Evolutionary conservation across 352 stramenopile genomes (phyloP).

Genomic region (Thalassiosira hispida): DNA sequence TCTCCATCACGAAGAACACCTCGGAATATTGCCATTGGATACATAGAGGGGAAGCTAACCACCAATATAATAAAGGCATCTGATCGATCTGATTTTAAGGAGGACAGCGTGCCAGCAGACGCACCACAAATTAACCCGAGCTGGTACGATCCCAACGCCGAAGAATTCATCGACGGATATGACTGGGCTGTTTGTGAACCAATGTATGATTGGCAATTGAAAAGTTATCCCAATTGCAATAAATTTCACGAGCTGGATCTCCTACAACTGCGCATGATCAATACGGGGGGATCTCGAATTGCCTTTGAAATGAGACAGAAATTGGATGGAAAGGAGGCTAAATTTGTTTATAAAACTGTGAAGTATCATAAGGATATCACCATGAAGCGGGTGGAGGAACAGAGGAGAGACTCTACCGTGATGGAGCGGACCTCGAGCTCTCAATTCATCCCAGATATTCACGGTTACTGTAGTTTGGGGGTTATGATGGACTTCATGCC

Average conservation of each 20-base stretch:
- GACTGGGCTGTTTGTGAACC: constrained; percentile 32
- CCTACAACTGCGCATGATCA: constrained; percentile 35
- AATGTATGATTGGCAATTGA: constrained; percentile 52
- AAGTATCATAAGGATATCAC: constrained; percentile 30
- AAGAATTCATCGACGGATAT: constrained; percentile 19
- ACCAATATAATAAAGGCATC: neutral
- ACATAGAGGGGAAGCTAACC: neutral
- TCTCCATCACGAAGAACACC: constrained; percentile 1
- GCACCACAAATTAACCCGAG: neutral
- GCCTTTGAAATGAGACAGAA: constrained; percentile 47
- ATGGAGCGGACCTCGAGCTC: constrained; percentile 43
- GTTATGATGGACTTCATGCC: constrained; percentile 64
- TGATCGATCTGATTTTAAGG: neutral
- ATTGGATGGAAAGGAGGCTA: constrained; percentile 17
- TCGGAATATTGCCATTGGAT: constrained; percentile 1
- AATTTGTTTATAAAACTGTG: constrained; percentile 60
- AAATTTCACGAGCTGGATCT: constrained; percentile 56
- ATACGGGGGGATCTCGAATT: constrained; percentile 44
- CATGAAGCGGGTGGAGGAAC: constrained; percentile 33
- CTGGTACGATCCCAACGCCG: constrained; percentile 39
- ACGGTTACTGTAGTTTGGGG: constrained; percentile 49
- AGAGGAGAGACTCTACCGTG: constrained; percentile 51
- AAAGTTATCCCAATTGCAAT: constrained; percentile 54
- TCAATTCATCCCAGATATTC: constrained; percentile 49
- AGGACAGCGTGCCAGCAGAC: constrained; percentile 17